A percentile compares a stretch with the other conserved stretches of the same genome.
Conservation (phyloP, 2,329 filamentous ascomycete species). For the Thielaviopsis euricoi region DNA sequence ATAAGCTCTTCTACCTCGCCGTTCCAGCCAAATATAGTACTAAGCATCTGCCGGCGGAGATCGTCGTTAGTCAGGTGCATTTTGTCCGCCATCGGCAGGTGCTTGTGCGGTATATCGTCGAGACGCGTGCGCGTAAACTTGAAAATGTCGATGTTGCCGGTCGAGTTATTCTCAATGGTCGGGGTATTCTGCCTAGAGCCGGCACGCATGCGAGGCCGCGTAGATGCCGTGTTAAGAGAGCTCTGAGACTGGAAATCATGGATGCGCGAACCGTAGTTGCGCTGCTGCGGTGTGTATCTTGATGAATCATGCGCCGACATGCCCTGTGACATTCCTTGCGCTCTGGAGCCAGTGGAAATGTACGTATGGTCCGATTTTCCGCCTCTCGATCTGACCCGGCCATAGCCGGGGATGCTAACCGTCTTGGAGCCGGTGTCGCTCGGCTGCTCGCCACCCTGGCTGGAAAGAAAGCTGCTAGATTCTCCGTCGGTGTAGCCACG, state of each 20-base stretch:
- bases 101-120: slow-evolving; percentile 67
- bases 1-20: slow-evolving; percentile 68
- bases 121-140: slow-evolving; percentile 69
- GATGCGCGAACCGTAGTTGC: not conserved
- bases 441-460: slow-evolving; percentile 29
- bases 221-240: slow-evolving; percentile 1
- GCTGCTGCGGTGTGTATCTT: not conserved
- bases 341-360: slow-evolving; percentile 45
- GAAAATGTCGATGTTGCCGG: slow-evolving; percentile 58
- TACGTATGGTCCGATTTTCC: slow-evolving; percentile 42
- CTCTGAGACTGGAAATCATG: not conserved
- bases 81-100: slow-evolving; percentile 42
- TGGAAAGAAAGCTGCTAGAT: slow-evolving; percentile 45
- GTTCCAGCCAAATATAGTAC: slow-evolving; percentile 88
- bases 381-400: slow-evolving; percentile 16
- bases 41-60: slow-evolving; percentile 77
- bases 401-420: not conserved
- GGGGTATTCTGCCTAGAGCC: not conserved
- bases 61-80: slow-evolving; percentile 56
- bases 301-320: not conserved
- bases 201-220: not conserved
- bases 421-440: not conserved
- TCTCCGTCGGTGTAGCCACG: slow-evolving; percentile 5
- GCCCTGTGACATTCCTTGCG: slow-evolving; percentile 15
- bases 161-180: not conserved